Conservation (phyloP, 139 green algal genomes). For the Micractinium sp. region DNA sequence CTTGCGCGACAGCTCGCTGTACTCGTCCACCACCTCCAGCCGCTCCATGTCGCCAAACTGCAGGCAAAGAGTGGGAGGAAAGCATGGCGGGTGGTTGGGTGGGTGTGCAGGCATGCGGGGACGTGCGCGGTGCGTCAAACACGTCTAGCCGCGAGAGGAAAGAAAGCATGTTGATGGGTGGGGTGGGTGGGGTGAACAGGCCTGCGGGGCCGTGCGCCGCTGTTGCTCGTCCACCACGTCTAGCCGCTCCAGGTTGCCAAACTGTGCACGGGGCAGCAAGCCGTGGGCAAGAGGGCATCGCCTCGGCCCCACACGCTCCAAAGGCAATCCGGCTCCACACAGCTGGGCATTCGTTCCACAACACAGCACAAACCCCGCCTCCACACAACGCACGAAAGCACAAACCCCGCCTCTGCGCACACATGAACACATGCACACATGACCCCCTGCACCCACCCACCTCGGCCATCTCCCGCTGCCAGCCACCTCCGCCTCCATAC, state of each 20-base stretch:
- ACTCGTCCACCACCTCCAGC: constrained; percentile 32
- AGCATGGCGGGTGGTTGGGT: no score
- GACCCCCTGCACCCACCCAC: background rate
- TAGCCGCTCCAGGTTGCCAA: constrained; percentile 30
- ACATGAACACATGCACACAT: background rate
- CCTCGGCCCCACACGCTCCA: no score
- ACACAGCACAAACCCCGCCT: background rate
- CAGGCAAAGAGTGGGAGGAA: background rate
- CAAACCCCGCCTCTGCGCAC: background rate
- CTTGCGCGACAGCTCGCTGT: constrained; percentile 61
- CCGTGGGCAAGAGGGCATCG: no score
- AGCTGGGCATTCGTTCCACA: no score
- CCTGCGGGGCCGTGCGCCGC: no score
- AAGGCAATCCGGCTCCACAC: no score
- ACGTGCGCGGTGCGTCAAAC: constrained; percentile 3
- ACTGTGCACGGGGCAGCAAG: background rate
- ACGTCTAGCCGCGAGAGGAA: constrained; percentile 14
- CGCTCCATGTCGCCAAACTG: constrained; percentile 34
- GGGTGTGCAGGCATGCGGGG: no score
- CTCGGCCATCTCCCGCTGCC: no score
- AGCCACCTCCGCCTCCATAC: background rate
- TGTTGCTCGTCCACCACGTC: constrained; percentile 29
- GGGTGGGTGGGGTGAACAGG: no score
- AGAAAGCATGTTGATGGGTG: no score
- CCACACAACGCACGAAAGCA: no score